Conservation (phyloP, 345 rosid species). For the Citrus australasica region DNA sequence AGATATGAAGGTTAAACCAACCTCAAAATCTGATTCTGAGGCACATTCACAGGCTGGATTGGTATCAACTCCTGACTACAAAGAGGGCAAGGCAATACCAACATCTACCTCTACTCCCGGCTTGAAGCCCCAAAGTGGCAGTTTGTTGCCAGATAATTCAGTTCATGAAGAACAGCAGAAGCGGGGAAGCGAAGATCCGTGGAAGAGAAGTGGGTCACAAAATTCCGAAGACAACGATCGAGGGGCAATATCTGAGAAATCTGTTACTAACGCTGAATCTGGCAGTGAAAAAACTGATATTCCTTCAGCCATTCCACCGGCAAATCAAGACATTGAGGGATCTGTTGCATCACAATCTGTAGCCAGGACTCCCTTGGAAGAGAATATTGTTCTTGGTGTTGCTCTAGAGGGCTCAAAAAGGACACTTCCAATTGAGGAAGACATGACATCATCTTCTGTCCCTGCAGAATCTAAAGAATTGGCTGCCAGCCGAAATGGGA, state of each 20-base stretch:
- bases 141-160: conserved; percentile 8
- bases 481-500: conserved; percentile 38
- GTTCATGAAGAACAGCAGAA: conserved; percentile 27
- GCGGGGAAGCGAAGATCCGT: conserved; percentile 21
- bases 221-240: conserved; percentile 17
- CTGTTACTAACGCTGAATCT: conserved; percentile 17
- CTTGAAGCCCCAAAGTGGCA: conserved; percentile 18
- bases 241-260: conserved; percentile 18
- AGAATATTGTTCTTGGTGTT: conserved; percentile 84
- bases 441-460: conserved; percentile 25
- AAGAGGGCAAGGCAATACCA: conserved; percentile 29
- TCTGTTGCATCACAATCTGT: conserved; percentile 26
- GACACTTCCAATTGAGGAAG: conserved; percentile 88
- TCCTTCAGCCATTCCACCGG: conserved; percentile 20
- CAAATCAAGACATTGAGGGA: conserved; percentile 38
- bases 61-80: conserved; percentile 23
- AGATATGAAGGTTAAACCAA: conserved; percentile 42
- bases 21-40: conserved; percentile 24
- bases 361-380: conserved; percentile 53
- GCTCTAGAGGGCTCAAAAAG: conserved; percentile 86
- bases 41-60: conserved; percentile 32
- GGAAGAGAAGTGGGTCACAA: conserved; percentile 20
- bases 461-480: conserved; percentile 53
- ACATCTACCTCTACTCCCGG: conserved; percentile 24
- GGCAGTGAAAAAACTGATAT: conserved; percentile 19